These are phyloP conservation scores for Penicillium sp. DNA, from an alignment of 2,329 filamentous ascomycete species.

Conservation along the genomic window DNA sequence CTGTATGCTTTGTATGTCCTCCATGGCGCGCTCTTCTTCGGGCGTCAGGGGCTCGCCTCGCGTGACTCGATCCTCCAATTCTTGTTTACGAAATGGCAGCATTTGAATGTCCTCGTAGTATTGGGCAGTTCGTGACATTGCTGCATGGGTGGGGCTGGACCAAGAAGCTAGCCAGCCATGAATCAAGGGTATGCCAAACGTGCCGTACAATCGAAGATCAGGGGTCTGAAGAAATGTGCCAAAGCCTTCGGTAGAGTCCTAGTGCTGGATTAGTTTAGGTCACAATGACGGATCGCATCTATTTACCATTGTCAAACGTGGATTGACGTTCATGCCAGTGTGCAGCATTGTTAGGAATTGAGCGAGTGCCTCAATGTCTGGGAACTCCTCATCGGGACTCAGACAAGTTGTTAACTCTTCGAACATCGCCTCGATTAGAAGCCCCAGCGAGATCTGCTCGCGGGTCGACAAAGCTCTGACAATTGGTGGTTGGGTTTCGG, in stretches of 20 bases:
- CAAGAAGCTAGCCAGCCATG: constrained; percentile 82
- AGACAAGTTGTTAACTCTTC: constrained; percentile 85
- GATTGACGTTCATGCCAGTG: constrained; percentile 98
- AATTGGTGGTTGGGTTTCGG: constrained; percentile 65
- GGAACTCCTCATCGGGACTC: constrained; percentile 66
- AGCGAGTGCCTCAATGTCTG: constrained; percentile 86
- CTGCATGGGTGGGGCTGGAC: constrained; percentile 65
- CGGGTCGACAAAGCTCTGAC: constrained; percentile 73
- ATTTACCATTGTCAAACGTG: constrained; percentile 68
- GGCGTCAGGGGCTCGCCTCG: constrained; percentile 59
- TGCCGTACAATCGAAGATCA: constrained; percentile 88
- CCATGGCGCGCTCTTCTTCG: constrained; percentile 74
- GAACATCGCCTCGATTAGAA: constrained; percentile 85
- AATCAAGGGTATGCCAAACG: constrained; percentile 82
- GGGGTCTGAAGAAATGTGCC: constrained; percentile 83
- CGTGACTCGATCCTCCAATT: constrained; percentile 75
- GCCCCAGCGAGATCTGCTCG: constrained; percentile 82
- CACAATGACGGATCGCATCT: not conserved
- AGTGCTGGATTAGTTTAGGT: not conserved
- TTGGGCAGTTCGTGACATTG: constrained; percentile 70
- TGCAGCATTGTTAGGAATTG: constrained; percentile 83
- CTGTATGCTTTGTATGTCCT: constrained; percentile 82
- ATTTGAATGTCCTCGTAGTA: constrained; percentile 93
- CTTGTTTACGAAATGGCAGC: constrained; percentile 82
- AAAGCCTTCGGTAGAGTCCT: constrained; percentile 41